Conservation (phyloP, 78 protist genomes). For the Dictyostelium capitatum region DNA sequence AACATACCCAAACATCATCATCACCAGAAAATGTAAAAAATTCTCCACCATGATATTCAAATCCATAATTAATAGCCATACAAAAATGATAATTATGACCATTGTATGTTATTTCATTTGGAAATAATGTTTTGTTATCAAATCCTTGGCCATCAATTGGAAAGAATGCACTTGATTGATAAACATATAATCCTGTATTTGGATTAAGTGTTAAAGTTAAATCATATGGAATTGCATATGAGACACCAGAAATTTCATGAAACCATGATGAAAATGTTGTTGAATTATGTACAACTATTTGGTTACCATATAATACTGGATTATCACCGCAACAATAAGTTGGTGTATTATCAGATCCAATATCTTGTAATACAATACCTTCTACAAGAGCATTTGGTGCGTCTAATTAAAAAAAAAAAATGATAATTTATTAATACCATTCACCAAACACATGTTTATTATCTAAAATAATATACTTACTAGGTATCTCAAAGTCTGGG, state of each 20-base stretch:
- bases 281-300: neutral
- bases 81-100: slow-evolving; percentile 17
- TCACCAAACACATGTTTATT: too few relatives aligned
- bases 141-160: slow-evolving; percentile 48
- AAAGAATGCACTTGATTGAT: neutral
- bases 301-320: neutral
- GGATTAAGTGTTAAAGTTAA: neutral
- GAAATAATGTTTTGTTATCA: neutral
- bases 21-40: slow-evolving; percentile 67
- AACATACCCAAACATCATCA: slow-evolving; percentile 46
- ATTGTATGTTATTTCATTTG: neutral
- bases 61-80: slow-evolving; percentile 24
- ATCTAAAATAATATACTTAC: too few relatives aligned
- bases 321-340: neutral
- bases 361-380: neutral
- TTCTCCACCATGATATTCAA: neutral
- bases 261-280: slow-evolving; percentile 12
- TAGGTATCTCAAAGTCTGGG: slow-evolving; percentile 1
- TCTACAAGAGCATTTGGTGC: neutral
- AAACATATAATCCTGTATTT: neutral
- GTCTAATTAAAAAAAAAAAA: neutral
- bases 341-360: neutral
- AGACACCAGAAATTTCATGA: neutral
- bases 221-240: neutral
- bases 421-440: neutral